These are phyloP conservation scores for Debaryomyces coudertii DNA, from an alignment of 1,139 yeast species.

Conservation along the genomic window DNA sequence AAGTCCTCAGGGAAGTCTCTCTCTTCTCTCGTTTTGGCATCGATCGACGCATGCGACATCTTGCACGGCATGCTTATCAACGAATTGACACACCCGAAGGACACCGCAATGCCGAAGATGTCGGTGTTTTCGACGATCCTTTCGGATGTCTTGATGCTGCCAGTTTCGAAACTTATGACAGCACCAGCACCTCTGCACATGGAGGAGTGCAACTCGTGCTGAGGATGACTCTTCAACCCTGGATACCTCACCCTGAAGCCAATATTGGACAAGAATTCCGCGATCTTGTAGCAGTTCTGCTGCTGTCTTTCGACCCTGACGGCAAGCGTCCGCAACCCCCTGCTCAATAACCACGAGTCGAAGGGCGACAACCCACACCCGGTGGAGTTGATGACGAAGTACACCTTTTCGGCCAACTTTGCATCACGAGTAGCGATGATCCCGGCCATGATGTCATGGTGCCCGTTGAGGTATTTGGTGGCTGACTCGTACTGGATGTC, in stretches of 20 bases:
- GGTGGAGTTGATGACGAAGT: conserved; percentile 80
- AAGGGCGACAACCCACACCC: conserved; percentile 92
- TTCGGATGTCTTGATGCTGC: conserved; percentile 66
- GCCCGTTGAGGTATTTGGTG: conserved; percentile 89
- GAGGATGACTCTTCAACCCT: conserved; percentile 81
- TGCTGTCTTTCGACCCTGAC: conserved; percentile 88
- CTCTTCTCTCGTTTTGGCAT: conserved; percentile 80
- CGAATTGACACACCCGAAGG: conserved; percentile 93
- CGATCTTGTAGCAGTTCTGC: conserved; percentile 71
- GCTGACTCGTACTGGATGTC: conserved; percentile 94
- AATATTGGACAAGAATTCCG: conserved; percentile 65
- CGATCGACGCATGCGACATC: conserved; percentile 97
- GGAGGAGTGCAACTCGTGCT: conserved; percentile 73
- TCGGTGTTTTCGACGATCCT: conserved; percentile 74
- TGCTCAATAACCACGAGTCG: conserved; percentile 82
- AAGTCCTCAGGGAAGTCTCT: conserved; percentile 91
- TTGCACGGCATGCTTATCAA: conserved; percentile 89
- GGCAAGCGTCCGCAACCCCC: conserved; percentile 87
- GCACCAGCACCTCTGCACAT: conserved; percentile 89
- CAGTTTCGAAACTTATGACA: conserved; percentile 87
- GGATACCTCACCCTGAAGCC: conserved; percentile 81
- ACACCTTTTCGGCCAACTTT: conserved; percentile 67
- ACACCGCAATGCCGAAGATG: conserved; percentile 86
- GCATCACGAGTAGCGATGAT: conserved; percentile 70
- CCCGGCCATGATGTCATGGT: conserved; percentile 96